These are phyloP conservation scores for Suillus sp. DNA, from an alignment of 768 basidiomycete species.

Conservation along the genomic window DNA sequence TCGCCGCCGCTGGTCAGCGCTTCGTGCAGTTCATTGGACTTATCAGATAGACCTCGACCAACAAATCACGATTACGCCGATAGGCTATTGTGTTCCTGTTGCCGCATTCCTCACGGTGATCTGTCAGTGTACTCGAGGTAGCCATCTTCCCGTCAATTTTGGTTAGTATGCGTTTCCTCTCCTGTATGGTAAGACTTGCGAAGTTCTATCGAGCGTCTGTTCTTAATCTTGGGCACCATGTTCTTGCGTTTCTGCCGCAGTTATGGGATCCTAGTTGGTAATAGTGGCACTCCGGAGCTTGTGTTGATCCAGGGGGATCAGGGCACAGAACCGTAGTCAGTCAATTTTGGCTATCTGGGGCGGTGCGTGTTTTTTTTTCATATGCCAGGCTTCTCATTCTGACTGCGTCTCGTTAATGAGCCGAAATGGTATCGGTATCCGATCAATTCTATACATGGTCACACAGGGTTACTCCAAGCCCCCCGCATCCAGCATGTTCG, in stretches of 20 bases:
- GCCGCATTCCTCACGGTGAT: background rate
- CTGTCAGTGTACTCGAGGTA: background rate
- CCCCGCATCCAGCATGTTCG: background rate
- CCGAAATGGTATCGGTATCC: conserved; percentile 9
- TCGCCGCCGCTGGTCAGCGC: background rate
- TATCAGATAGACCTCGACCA: conserved; percentile 4
- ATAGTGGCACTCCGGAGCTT: conserved; percentile 1
- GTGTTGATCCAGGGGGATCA: background rate
- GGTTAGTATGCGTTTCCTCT: background rate
- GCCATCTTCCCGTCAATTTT: background rate
- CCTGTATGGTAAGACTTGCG: background rate
- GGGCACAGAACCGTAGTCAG: background rate
- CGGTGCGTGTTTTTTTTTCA: background rate
- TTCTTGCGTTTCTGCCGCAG: background rate
- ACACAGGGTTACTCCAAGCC: background rate
- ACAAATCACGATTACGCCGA: background rate
- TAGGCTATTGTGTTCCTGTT: background rate
- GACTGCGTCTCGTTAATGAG: conserved; percentile 1
- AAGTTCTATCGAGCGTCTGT: background rate
- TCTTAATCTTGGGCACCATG: background rate
- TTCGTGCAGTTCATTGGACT: background rate
- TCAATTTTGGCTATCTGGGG: conserved; percentile 8
- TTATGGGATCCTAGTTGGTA: background rate
- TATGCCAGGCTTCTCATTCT: background rate
- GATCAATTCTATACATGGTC: background rate